A percentile compares a stretch with the other conserved stretches of the same genome.
Evolutionary conservation across 2,329 filamentous ascomycete species (phyloP).

Genomic region (Fusarium liriodendri): DNA sequence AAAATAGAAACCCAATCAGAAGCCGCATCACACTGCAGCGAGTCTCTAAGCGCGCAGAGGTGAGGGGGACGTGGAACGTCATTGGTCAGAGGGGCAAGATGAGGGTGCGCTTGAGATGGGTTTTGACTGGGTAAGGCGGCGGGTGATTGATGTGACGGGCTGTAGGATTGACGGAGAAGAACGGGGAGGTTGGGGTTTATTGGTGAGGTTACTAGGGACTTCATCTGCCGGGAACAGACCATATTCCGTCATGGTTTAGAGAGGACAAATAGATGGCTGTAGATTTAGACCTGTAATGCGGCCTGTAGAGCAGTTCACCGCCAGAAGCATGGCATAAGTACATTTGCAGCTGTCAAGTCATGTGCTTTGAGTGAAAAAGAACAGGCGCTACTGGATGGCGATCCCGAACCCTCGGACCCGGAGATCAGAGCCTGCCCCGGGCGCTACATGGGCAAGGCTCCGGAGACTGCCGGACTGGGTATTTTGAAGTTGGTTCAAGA

Average conservation of each 20-base stretch:
- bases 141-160: neutral
- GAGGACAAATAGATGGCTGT: neutral
- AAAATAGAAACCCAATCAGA: constrained; percentile 47
- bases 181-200: neutral
- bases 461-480: neutral
- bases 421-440: neutral
- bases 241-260: neutral
- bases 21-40: constrained; percentile 48
- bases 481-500: neutral
- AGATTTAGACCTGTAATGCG: neutral
- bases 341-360: constrained; percentile 1
- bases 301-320: neutral
- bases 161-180: neutral
- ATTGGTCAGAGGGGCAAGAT: constrained; percentile 22
- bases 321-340: neutral
- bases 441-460: neutral
- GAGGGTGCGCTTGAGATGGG: constrained; percentile 10
- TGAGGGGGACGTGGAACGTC: constrained; percentile 15
- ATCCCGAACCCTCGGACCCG: constrained; percentile 6
- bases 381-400: neutral
- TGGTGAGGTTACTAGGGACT: neutral
- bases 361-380: neutral
- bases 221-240: neutral
- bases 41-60: constrained; percentile 26
- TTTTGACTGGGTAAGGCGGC: neutral